Evolutionary conservation across 2,329 filamentous ascomycete genomes (phyloP).

Genomic region (Aspergillus cejpii): DNA sequence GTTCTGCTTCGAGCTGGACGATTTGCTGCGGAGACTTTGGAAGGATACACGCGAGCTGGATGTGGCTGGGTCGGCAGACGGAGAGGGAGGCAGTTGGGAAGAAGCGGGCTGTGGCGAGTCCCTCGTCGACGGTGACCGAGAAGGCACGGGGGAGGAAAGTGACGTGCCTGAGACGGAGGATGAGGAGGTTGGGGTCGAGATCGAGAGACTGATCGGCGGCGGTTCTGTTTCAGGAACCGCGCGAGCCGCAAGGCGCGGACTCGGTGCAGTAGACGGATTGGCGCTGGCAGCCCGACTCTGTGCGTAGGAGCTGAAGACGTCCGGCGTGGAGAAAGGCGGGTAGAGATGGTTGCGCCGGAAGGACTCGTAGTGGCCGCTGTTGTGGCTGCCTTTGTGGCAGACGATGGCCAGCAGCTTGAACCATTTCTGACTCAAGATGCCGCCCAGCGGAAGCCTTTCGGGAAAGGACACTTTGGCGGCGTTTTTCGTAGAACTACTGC

Average conservation of each 20-base stretch:
- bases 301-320: slow-evolving; percentile 67
- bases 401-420: slow-evolving; percentile 84
- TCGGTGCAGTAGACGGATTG: slow-evolving; percentile 36
- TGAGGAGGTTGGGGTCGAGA: slow-evolving; percentile 30
- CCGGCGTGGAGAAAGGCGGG: slow-evolving; percentile 73
- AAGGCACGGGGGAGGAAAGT: slow-evolving; percentile 15
- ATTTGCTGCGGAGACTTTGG: slow-evolving; percentile 27
- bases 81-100: slow-evolving; percentile 16
- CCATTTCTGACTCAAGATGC: slow-evolving; percentile 66
- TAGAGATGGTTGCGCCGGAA: slow-evolving; percentile 80
- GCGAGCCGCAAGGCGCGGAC: slow-evolving; percentile 38
- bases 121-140: slow-evolving; percentile 11
- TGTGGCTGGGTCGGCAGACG: slow-evolving; percentile 22
- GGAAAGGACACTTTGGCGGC: slow-evolving; percentile 89
- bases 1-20: slow-evolving; percentile 21
- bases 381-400: slow-evolving; percentile 90
- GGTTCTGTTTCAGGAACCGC: slow-evolving; percentile 27
- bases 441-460: slow-evolving; percentile 74
- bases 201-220: slow-evolving; percentile 27
- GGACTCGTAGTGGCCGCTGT: slow-evolving; percentile 95
- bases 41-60: slow-evolving; percentile 31
- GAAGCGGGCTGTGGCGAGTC: slow-evolving; percentile 9
- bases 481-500: slow-evolving; percentile 78
- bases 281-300: slow-evolving; percentile 56
- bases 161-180: slow-evolving; percentile 30